Conservation (phyloP, 306 rosid genomes). For the Vigna mungo region DNA sequence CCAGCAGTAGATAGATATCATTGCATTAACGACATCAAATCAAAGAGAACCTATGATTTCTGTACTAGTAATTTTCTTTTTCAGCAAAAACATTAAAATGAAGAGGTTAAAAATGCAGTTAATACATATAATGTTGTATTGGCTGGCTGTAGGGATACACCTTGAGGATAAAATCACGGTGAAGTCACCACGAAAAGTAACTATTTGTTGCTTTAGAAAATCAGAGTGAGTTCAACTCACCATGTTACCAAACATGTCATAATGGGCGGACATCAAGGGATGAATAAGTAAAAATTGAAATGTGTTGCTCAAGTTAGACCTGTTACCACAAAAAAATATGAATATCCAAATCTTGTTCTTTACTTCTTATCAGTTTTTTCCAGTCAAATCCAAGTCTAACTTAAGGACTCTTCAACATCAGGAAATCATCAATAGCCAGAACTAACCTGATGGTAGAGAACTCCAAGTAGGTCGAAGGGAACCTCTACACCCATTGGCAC, state of each 20-base stretch:
- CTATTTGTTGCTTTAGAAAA: background rate
- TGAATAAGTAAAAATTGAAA: conserved; percentile 31
- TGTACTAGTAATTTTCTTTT: background rate
- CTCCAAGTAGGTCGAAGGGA: conserved; percentile 80
- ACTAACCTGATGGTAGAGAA: conserved; percentile 81
- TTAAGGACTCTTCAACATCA: conserved; percentile 34
- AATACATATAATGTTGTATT: background rate
- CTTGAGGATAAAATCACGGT: background rate
- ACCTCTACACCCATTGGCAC: conserved; percentile 92
- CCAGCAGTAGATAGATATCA: conserved; percentile 5
- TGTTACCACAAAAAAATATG: background rate
- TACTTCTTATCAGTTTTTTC: conserved; percentile 24
- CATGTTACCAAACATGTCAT: background rate
- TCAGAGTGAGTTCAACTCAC: background rate
- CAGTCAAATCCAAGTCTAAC: conserved; percentile 39
- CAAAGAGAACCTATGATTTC: background rate
- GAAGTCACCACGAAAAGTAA: background rate
- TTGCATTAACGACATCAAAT: background rate
- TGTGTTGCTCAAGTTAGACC: conserved; percentile 31
- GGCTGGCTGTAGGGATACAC: background rate
- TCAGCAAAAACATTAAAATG: background rate
- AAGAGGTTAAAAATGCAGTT: background rate
- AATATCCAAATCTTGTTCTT: background rate
- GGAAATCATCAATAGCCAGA: conserved; percentile 23
- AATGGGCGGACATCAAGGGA: conserved; percentile 9